phyloP scores from a whole-genome alignment of 2,329 filamentous ascomycete species.

The Phialophora expanda region DNA sequence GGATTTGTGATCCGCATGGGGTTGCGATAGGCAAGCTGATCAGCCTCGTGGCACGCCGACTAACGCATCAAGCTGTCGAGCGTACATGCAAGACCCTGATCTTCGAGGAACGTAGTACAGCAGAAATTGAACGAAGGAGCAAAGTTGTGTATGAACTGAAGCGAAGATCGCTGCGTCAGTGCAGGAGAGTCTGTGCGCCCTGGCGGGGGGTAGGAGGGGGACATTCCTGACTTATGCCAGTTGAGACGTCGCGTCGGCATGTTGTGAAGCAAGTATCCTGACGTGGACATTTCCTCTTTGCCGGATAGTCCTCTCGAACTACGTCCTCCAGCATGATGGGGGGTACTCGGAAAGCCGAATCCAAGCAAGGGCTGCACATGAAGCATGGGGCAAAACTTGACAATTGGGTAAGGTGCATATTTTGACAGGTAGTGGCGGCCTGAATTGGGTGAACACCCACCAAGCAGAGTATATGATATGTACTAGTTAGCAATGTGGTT shows the following conservation, averaged over 20 bases:
- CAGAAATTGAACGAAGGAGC: neutral
- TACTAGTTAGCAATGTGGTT: neutral
- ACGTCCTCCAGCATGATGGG: neutral
- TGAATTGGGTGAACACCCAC: neutral
- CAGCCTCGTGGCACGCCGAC: neutral
- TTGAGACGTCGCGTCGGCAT: neutral
- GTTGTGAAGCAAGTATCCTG: neutral
- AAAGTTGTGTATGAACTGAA: neutral
- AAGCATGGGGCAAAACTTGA: neutral
- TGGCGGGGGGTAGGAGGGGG: neutral
- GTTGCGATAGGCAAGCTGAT: neutral
- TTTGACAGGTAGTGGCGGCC: neutral
- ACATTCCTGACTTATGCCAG: slow-evolving; percentile 5
- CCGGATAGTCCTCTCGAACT: neutral
- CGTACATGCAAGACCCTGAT: slow-evolving; percentile 6
- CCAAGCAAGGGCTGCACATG: neutral
- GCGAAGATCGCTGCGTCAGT: neutral
- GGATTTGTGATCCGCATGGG: neutral
- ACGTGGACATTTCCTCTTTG: neutral
- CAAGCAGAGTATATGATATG: neutral
- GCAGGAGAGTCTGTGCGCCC: neutral
- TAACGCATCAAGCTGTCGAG: slow-evolving; percentile 3
- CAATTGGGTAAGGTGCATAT: neutral
- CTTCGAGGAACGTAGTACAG: neutral
- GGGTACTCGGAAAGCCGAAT: neutral